phyloP scores from a whole-genome alignment of 164 flowering plant species.

The Macadamia tetraphylla region DNA sequence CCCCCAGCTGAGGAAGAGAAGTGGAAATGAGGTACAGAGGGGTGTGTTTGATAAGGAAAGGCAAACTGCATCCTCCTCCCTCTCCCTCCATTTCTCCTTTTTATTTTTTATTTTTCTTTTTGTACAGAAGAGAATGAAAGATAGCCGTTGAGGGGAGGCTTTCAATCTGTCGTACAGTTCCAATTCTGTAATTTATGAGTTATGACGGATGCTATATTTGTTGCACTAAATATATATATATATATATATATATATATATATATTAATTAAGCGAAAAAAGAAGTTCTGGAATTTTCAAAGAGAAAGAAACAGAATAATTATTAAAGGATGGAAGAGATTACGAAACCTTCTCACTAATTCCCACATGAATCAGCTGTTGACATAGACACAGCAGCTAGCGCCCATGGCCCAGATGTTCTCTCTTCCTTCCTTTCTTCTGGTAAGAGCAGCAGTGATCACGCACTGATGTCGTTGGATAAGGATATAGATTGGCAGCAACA shows the following conservation, averaged over 20 bases:
- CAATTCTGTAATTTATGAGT: neutral
- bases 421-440: too few species aligned
- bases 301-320: neutral
- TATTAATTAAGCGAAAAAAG: too few species aligned
- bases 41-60: neutral
- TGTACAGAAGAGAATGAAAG: neutral
- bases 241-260: too few species aligned
- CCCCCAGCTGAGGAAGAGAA: neutral
- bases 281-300: neutral
- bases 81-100: neutral
- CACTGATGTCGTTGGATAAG: too few species aligned
- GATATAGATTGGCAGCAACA: too few species aligned
- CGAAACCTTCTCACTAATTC: too few species aligned
- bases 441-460: too few species aligned
- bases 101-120: neutral
- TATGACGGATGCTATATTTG: too few species aligned
- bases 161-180: neutral
- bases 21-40: neutral
- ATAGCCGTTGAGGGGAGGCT: neutral
- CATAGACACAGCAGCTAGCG: too few species aligned
- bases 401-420: too few species aligned
- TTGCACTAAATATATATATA: too few species aligned
- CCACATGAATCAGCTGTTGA: neutral
- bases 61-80: neutral
- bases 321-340: too few species aligned